These are phyloP conservation scores for Cladophialophora chaetospira DNA, from an alignment of 2,329 filamentous ascomycete species.

Conservation along the genomic window DNA sequence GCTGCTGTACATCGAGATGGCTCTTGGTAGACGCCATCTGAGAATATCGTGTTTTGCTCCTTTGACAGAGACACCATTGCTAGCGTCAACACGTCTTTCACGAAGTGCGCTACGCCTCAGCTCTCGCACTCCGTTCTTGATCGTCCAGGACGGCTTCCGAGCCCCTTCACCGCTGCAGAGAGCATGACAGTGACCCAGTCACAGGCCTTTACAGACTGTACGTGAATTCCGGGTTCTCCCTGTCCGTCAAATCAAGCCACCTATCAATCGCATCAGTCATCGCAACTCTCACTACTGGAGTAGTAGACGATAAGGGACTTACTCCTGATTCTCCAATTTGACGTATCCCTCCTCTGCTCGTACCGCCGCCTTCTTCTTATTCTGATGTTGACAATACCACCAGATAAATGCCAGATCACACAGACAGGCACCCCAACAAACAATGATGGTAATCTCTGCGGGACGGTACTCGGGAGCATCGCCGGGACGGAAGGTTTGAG, in stretches of 20 bases:
- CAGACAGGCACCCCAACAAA: constrained; percentile 56
- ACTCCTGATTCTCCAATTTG: constrained; percentile 68
- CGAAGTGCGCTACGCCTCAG: no score
- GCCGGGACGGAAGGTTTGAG: constrained; percentile 53
- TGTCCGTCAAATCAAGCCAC: constrained; percentile 64
- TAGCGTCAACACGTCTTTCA: no score
- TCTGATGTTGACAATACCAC: constrained; percentile 62
- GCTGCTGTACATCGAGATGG: no score
- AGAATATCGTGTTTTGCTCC: no score
- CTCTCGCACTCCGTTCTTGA: no score
- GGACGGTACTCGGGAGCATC: constrained; percentile 63
- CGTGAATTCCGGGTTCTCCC: constrained; percentile 65
- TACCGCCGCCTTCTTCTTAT: constrained; percentile 58
- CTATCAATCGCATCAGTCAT: neutral
- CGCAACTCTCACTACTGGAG: neutral
- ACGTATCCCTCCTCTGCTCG: constrained; percentile 59
- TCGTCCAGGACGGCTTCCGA: no score
- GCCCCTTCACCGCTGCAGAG: no score
- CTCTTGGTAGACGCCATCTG: no score
- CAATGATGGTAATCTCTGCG: constrained; percentile 65
- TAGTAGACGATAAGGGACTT: constrained; percentile 9
- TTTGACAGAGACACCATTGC: no score
- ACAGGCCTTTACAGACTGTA: constrained; percentile 58
- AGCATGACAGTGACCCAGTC: no score
- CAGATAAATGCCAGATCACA: constrained; percentile 63